Conservation (phyloP, 805 yeast species). For the Starmerella apicola region DNA sequence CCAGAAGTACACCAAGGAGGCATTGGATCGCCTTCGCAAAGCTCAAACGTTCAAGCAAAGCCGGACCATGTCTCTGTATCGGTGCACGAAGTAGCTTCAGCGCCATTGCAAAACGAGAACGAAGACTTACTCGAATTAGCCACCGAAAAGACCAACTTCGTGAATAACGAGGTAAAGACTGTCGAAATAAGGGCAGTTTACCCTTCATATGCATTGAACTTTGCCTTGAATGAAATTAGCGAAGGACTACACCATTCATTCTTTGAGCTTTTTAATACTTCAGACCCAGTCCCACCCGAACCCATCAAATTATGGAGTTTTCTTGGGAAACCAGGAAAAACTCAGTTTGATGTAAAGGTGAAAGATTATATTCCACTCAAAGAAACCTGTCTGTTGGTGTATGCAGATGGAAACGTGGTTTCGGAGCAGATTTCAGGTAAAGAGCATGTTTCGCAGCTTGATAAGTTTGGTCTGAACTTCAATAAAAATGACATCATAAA, state of each 20-base stretch:
- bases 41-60: too few relatives aligned
- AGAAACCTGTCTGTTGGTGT: constrained; percentile 16
- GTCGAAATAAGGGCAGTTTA: constrained; percentile 8
- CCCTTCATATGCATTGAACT: constrained; percentile 3
- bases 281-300: constrained; percentile 12
- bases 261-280: constrained; percentile 14
- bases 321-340: background rate
- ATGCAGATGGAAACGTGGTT: constrained; percentile 18
- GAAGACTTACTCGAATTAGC: background rate
- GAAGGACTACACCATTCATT: constrained; percentile 19
- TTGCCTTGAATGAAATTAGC: constrained; percentile 1
- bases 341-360: constrained; percentile 3
- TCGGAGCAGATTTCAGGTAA: constrained; percentile 20
- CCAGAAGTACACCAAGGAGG: too few relatives aligned
- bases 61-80: constrained; percentile 6
- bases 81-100: constrained; percentile 4
- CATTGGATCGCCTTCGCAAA: too few relatives aligned
- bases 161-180: background rate
- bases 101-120: background rate
- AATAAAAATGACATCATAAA: constrained; percentile 6
- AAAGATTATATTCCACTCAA: constrained; percentile 15
- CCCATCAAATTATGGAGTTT: constrained; percentile 11
- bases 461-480: constrained; percentile 9
- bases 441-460: constrained; percentile 6
- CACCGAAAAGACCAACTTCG: background rate